Evolutionary conservation across 2,329 filamentous ascomycete species (phyloP), one percentile per base, ranked within the genome.

Genomic region (Phyllosticta citriasiana): DNA sequence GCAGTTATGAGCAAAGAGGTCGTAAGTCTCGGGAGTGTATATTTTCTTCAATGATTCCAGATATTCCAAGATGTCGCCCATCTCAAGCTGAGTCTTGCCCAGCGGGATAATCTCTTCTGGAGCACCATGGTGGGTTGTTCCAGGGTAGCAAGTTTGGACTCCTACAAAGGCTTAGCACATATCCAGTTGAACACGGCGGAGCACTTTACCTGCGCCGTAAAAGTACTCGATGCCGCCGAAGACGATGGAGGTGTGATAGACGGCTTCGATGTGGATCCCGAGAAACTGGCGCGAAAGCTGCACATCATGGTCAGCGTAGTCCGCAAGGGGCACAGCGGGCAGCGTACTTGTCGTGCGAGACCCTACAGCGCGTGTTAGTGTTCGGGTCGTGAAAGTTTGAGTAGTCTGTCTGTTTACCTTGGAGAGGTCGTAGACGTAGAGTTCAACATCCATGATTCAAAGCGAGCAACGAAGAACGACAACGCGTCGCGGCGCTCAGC

Each of bases 171-270:
- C 10, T 60, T 19, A 60, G 33, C 3, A 57, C 19, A 22, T 14
- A n/a, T 6, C n/a, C 40, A 19, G 6, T n/a, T 47, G 14, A n/a
- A 27, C 24, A 52, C 16, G 2, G 4, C 10, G 8, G 16, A 9
- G 4, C 24, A 35, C n/a, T 22, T 24, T 33, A 60, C 91, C 91
- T 60, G 89, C 86, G 63, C 96, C 93, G 67, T 92, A 97, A 68
- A 93, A 85, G 73, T 96, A 97, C 75, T 99, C 94, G 57, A 88
- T 82, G n/a, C 87, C 86, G 58, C 86, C 83, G 50, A 97, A 80
- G 52, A 96, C 87, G 59, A 99, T 86, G 0, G 92, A 90, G 0
- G 94, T 97, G 73, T 99, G 94, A 67, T 97, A 97, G 59, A 99
- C 85, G 59, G 94, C 94, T 73, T 97, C 93, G 57, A 97, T 89